Conservation (phyloP, 164 flowering plant species). For the Magnolia kwangsiensis region DNA sequence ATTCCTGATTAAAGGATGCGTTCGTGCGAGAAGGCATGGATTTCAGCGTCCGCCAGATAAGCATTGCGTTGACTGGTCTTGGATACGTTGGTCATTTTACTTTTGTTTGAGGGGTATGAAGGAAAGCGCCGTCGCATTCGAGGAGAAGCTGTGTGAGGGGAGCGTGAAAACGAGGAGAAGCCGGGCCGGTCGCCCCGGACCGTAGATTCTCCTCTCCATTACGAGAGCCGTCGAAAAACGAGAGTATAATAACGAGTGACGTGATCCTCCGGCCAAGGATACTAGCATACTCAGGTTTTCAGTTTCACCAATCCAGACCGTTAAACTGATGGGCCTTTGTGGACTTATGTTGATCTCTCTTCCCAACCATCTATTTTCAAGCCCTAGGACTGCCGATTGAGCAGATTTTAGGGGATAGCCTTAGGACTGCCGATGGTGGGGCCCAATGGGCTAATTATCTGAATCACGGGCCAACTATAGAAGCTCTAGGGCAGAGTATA, state of each 20-base stretch:
- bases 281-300: neutral
- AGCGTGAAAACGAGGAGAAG: conserved; percentile 1
- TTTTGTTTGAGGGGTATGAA: neutral
- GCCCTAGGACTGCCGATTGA: no score
- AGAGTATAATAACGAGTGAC: neutral
- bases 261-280: neutral
- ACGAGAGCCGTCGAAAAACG: neutral
- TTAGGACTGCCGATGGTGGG: no score
- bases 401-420: no score
- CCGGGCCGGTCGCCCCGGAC: conserved; percentile 4
- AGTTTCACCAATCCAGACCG: neutral
- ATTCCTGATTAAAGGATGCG: no score
- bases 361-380: no score
- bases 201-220: neutral
- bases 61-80: neutral
- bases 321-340: neutral
- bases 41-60: neutral
- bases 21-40: neutral
- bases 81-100: neutral
- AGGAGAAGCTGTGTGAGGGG: neutral
- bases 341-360: neutral
- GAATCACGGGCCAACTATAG: no score
- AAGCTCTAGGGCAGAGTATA: no score
- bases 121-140: neutral
- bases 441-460: no score